These are phyloP conservation scores for Blumeria hordei DNA, from an alignment of 2,329 filamentous ascomycete species.

Conservation along the genomic window DNA sequence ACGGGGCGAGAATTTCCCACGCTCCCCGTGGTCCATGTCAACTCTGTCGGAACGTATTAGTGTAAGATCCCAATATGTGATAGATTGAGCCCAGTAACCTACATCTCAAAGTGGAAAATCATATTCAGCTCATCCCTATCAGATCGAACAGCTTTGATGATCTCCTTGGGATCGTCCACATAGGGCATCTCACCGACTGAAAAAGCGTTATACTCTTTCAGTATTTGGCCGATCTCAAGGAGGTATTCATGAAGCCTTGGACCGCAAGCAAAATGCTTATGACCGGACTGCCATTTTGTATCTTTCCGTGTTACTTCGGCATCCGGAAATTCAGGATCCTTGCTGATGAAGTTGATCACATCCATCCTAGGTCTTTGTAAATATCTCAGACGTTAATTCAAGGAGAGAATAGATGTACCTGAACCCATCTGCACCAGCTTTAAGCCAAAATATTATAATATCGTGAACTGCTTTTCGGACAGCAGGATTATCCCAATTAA, in stretches of 20 bases:
- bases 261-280: conserved; percentile 28
- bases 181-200: conserved; percentile 26
- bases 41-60: conserved; percentile 16
- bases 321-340: conserved; percentile 32
- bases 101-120: conserved; percentile 50
- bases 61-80: not conserved
- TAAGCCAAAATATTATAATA: conserved; percentile 50
- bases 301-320: conserved; percentile 18
- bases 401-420: conserved; percentile 7
- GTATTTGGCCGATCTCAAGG: conserved; percentile 21
- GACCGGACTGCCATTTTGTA: conserved; percentile 23
- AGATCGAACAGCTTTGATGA: conserved; percentile 27
- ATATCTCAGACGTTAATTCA: not conserved
- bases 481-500: conserved; percentile 50
- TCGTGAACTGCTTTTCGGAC: conserved; percentile 44
- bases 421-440: conserved; percentile 32
- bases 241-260: conserved; percentile 31
- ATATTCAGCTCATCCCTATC: conserved; percentile 39
- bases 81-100: conserved; percentile 8
- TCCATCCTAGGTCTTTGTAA: conserved; percentile 24
- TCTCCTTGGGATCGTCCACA: conserved; percentile 22
- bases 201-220: conserved; percentile 24
- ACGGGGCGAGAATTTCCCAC: conserved; percentile 22
- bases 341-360: conserved; percentile 43
- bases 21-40: conserved; percentile 22